Conservation (phyloP, 345 rosid genomes). For the Citrus glauca region DNA sequence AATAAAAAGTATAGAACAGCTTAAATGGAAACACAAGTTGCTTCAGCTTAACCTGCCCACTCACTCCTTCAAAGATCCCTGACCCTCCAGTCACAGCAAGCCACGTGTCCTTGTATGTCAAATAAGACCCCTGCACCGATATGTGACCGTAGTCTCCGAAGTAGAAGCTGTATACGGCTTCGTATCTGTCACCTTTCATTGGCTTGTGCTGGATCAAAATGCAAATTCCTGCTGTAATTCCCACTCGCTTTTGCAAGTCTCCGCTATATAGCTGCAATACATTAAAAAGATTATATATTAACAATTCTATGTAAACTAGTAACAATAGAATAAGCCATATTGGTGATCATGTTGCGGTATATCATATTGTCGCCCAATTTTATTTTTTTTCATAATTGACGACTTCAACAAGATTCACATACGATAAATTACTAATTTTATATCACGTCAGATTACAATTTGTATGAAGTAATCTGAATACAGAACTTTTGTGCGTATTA, state of each 20-base stretch:
- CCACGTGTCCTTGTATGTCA: slow-evolving; percentile 59
- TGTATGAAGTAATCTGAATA: too few species aligned
- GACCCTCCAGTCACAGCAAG: slow-evolving; percentile 63
- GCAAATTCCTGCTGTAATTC: slow-evolving; percentile 82
- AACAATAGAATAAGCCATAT: too few species aligned
- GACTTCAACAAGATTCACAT: too few species aligned
- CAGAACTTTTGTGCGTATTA: too few species aligned
- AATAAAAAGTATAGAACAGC: slow-evolving; percentile 61
- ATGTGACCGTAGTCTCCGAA: slow-evolving; percentile 72
- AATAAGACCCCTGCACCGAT: slow-evolving; percentile 61
- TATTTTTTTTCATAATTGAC: too few species aligned
- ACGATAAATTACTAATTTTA: too few species aligned
- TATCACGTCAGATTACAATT: too few species aligned
- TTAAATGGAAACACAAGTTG: slow-evolving; percentile 65
- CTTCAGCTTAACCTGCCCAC: slow-evolving; percentile 58
- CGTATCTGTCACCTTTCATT: slow-evolving; percentile 69
- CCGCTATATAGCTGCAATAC: slow-evolving; percentile 54
- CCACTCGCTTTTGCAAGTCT: slow-evolving; percentile 66
- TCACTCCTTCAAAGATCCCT: slow-evolving; percentile 57
- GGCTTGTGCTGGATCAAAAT: slow-evolving; percentile 68
- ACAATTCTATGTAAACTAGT: background rate
- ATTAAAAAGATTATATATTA: background rate
- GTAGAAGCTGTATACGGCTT: slow-evolving; percentile 75
- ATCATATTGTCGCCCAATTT: too few species aligned
- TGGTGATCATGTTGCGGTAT: too few species aligned